Percentiles rank a stretch among this genome's conserved stretches.
phyloP scores from a whole-genome alignment of 176 grass and related monocot species.

The Alopecurus myosuroides region DNA sequence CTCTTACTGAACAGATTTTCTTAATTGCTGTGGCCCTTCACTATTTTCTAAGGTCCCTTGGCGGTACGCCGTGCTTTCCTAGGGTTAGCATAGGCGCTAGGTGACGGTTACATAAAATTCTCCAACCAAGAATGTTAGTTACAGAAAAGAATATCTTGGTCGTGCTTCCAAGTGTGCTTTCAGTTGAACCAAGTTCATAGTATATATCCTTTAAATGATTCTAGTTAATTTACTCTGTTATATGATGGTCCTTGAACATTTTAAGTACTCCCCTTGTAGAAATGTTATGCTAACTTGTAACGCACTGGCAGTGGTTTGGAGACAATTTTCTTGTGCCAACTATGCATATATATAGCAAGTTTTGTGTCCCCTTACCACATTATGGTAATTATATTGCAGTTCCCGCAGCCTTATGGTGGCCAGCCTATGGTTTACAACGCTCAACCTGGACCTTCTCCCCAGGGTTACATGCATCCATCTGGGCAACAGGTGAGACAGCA shows the following conservation, averaged over 20 bases:
- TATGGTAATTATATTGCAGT: slow-evolving; percentile 36
- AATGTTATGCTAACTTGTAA: background rate
- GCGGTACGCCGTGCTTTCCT: background rate
- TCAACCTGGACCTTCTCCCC: slow-evolving; percentile 49
- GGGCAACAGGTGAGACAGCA: slow-evolving; percentile 38
- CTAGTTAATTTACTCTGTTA: background rate
- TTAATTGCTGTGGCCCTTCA: background rate
- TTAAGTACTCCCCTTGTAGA: background rate
- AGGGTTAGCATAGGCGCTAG: background rate
- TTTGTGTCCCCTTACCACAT: background rate
- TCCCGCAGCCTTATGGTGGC: slow-evolving; percentile 44
- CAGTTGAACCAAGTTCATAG: background rate
- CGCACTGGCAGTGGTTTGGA: background rate
- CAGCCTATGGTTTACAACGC: slow-evolving; percentile 56
- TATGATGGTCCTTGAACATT: background rate
- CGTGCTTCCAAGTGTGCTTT: background rate
- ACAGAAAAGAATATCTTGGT: background rate
- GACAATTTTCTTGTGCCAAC: background rate
- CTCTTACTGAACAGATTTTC: background rate
- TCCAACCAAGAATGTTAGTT: background rate
- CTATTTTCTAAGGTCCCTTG: background rate
- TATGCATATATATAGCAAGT: background rate
- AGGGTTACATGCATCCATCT: slow-evolving; percentile 58
- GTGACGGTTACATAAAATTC: background rate
- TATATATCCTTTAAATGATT: background rate